A percentile compares a stretch with the other conserved stretches of the same genome.
Evolutionary conservation across 768 basidiomycete genomes (phyloP).

Genomic region (Lactarius indigo): DNA sequence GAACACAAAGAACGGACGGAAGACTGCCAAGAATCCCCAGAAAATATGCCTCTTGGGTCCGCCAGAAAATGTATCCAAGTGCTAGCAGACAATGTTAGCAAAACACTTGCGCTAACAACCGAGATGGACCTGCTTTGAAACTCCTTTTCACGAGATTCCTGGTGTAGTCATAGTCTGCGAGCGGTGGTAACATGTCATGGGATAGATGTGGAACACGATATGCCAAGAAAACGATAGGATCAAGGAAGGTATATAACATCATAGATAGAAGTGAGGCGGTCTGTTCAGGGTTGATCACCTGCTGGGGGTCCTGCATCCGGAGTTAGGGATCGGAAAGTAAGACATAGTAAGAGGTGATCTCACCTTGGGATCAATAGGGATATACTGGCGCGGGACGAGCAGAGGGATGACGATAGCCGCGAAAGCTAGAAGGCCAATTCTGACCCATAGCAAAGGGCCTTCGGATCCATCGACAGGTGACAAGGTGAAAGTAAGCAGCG

Average conservation of each 20-base stretch:
- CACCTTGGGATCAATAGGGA: conserved; percentile 54
- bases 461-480: conserved; percentile 47
- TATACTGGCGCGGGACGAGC: conserved; percentile 52
- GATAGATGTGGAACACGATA: conserved; percentile 44
- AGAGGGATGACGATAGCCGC: conserved; percentile 51
- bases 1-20: conserved; percentile 17
- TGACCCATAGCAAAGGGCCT: conserved; percentile 51
- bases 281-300: conserved; percentile 32
- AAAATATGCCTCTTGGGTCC: conserved; percentile 27
- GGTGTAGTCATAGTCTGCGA: conserved; percentile 46
- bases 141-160: conserved; percentile 35
- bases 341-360: conserved; percentile 1
- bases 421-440: conserved; percentile 44
- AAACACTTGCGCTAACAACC: neutral
- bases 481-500: conserved; percentile 52
- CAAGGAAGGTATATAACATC: conserved; percentile 50
- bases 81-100: conserved; percentile 21
- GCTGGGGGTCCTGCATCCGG: conserved; percentile 27
- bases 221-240: conserved; percentile 45
- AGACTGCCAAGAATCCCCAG: conserved; percentile 28
- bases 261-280: conserved; percentile 33
- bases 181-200: conserved; percentile 41
- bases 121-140: conserved; percentile 31
- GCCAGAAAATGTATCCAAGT: conserved; percentile 29
- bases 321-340: neutral